Conservation (phyloP, 305 asterid species). For the Salvia sclarea region DNA sequence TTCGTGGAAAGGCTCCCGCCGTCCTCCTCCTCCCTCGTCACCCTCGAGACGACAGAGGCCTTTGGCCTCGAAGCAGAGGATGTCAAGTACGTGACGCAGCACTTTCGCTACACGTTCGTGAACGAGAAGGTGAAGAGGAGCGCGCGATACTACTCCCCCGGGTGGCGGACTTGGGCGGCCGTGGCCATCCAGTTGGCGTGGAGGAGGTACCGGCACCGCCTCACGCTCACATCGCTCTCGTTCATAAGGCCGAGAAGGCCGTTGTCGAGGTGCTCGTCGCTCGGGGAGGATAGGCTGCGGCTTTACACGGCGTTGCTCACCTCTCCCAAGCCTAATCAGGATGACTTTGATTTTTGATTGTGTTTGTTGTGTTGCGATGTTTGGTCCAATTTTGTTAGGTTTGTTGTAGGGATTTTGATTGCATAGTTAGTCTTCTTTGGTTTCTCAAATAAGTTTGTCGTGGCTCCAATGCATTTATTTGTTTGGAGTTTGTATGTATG, state of each 20-base stretch:
- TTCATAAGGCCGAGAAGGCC: slow-evolving; percentile 90
- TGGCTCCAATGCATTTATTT: too few species aligned
- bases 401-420: too few species aligned
- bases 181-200: slow-evolving; percentile 96
- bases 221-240: slow-evolving; percentile 77
- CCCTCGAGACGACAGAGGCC: slow-evolving; percentile 90
- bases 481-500: too few species aligned
- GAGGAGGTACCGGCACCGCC: slow-evolving; percentile 76
- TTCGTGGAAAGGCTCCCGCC: slow-evolving; percentile 91
- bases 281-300: slow-evolving; percentile 84
- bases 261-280: slow-evolving; percentile 75
- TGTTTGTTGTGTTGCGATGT: too few species aligned
- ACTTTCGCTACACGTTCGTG: slow-evolving; percentile 87
- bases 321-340: slow-evolving; percentile 95
- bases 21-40: slow-evolving; percentile 66
- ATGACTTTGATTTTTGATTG: slow-evolving; percentile 68
- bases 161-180: slow-evolving; percentile 98
- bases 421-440: too few species aligned
- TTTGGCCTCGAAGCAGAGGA: slow-evolving; percentile 94
- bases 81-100: slow-evolving; percentile 89
- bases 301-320: slow-evolving; percentile 84
- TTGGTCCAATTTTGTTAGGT: too few species aligned
- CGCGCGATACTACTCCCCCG: slow-evolving; percentile 92
- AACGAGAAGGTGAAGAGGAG: slow-evolving; percentile 89
- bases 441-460: too few species aligned